Evolutionary conservation across 345 rosid genomes (phyloP).

Genomic region (Gossypium australe): DNA sequence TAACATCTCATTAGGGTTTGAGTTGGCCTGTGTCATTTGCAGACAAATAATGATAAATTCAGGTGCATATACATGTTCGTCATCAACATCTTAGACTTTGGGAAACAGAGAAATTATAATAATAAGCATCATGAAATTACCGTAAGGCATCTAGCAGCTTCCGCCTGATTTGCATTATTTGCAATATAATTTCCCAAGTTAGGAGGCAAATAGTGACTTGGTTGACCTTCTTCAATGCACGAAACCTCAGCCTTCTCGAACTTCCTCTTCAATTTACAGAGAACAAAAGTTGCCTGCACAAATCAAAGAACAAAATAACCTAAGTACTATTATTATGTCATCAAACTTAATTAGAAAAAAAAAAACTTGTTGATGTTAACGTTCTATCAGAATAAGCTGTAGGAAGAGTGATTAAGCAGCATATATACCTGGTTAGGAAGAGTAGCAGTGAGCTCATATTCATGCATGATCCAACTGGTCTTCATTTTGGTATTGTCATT

Average conservation of each 20-base stretch:
- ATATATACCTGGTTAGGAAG: conserved; percentile 15
- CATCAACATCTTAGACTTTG: conserved; percentile 3
- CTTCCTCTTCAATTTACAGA: conserved; percentile 15
- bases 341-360: background rate
- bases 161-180: background rate
- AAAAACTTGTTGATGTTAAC: background rate
- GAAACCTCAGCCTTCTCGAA: background rate
- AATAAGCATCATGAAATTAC: background rate
- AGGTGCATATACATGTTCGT: background rate
- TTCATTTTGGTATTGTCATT: conserved; percentile 5
- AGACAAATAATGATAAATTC: background rate
- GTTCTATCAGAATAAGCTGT: too few relatives aligned
- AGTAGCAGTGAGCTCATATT: conserved; percentile 16
- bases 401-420: background rate
- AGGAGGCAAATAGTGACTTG: conserved; percentile 7
- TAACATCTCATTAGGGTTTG: conserved; percentile 5
- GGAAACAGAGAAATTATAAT: background rate
- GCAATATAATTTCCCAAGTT: background rate
- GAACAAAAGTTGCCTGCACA: conserved; percentile 5
- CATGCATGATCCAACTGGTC: conserved; percentile 35
- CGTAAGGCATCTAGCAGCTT: conserved; percentile 9
- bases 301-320: background rate
- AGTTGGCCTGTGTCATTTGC: background rate
- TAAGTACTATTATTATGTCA: background rate
- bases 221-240: background rate